Evolutionary conservation across 2,329 filamentous ascomycete genomes (phyloP).

Genomic region (Ramularia collo-cygni): DNA sequence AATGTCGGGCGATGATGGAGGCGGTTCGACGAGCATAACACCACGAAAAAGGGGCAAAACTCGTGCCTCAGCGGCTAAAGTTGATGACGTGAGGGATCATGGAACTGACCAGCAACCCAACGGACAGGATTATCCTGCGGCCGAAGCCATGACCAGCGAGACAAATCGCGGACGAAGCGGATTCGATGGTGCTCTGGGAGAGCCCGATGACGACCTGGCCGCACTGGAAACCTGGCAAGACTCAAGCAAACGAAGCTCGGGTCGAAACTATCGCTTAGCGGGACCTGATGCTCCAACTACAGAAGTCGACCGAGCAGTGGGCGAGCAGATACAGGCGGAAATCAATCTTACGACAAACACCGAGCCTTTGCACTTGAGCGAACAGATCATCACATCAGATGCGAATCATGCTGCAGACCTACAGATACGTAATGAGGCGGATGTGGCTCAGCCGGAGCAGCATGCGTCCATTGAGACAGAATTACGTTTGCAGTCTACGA

Average conservation of each 20-base stretch:
- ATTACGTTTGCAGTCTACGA: no score
- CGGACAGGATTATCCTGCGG: no score
- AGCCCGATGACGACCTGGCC: no score
- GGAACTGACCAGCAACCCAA: no score
- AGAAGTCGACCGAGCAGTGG: constrained; percentile 6
- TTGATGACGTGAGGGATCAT: no score
- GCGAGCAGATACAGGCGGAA: constrained; percentile 6
- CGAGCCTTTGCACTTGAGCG: background rate
- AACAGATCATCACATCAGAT: constrained; percentile 4
- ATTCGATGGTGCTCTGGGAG: background rate
- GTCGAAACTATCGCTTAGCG: background rate
- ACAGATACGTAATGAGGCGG: constrained; percentile 1
- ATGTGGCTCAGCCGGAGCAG: background rate
- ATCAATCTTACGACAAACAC: background rate
- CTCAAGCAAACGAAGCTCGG: constrained; percentile 1
- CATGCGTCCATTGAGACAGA: no score
- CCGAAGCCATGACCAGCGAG: no score
- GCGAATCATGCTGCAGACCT: constrained; percentile 3
- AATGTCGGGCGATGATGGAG: background rate
- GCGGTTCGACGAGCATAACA: no score
- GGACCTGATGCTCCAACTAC: constrained; percentile 3
- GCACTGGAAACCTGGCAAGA: background rate
- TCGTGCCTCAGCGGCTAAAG: background rate
- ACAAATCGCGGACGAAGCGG: no score
- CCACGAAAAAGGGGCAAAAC: no score